phyloP scores from a whole-genome alignment of 2,329 filamentous ascomycete species.

The Pseudogymnoascus sp. region DNA sequence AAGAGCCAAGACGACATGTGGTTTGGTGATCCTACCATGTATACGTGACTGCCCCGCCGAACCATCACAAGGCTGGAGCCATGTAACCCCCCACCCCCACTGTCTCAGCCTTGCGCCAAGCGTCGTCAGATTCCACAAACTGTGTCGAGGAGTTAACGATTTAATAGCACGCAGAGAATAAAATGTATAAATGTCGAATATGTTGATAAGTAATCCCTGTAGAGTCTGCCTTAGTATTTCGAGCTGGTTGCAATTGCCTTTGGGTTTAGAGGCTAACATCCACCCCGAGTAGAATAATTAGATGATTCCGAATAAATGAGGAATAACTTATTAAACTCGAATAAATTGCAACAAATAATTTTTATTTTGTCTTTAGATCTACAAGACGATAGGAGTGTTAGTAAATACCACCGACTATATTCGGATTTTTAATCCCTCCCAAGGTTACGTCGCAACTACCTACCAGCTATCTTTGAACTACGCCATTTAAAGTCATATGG shows the following conservation, averaged over 20 bases:
- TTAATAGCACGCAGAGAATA: neutral
- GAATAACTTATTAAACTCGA: neutral
- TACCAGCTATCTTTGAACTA: too few species aligned
- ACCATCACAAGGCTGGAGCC: neutral
- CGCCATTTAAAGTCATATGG: too few species aligned
- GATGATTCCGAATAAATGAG: neutral
- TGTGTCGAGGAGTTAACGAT: neutral
- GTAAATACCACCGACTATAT: neutral
- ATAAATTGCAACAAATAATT: neutral
- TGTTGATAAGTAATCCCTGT: neutral
- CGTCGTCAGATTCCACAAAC: neutral
- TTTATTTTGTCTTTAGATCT: neutral
- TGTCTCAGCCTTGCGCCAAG: conserved; percentile 2
- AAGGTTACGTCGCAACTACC: too few species aligned
- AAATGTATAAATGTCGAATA: neutral
- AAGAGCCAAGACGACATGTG: neutral
- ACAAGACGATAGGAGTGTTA: neutral
- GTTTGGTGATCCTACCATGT: neutral
- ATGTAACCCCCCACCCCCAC: neutral
- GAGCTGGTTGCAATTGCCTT: neutral
- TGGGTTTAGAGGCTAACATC: neutral
- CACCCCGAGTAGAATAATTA: neutral
- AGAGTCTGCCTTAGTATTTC: neutral
- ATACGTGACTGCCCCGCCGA: conserved; percentile 5
- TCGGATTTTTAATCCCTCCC: too few species aligned